Base-by-base conservation (phyloP, 257 asterid genomes). In the Gentiana macrophylla region DNA sequence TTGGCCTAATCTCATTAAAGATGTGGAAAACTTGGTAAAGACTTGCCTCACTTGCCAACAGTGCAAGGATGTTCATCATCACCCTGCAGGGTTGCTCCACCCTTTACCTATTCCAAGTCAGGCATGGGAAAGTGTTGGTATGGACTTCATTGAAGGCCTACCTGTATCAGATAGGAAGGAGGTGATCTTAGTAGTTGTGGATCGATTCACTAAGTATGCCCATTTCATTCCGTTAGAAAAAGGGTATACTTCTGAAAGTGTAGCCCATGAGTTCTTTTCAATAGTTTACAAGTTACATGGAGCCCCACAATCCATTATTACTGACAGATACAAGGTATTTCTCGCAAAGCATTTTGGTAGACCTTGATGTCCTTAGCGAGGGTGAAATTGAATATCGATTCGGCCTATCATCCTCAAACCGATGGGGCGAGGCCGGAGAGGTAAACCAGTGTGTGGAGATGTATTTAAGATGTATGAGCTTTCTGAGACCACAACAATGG, bases 101-200 rank as follows among this genome's bases (percentile, higher is more conserved):
- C 60, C 54, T 47, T 32, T 46, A 12, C n/a, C 47, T 8, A 34
- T 59, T 47, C 45, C 35, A 2, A 0, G 35, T 24, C 1, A 32
- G 45, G 54, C 41, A n/a, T n/a, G n/a, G n/a, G n/a, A n/a, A n/a
- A n/a, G n/a, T n/a, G n/a, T n/a, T n/a, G n/a, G n/a, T n/a, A 55
- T 55, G 48, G 60, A 55, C 15, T 35, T 46, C 52, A 47, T 46
- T 13, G 62, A 38, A 43, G 53, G 62, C 24, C 35, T 59, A 32
- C 45, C 54, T 8, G 45, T 9, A 41, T 59, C 63, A 13, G 43
- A 59, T 12, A 41, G 51, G 3, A 49, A 34, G 48, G 38, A 59
- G 32, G 46, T 47, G 48, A 58, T 43, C 24, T 11, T 12, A n/a
- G n/a, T n/a, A n/a, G n/a, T n/a, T n/a, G n/a, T n/a, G n/a, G n/a